These are phyloP conservation scores for Henckelia pumila DNA, from an alignment of 257 asterid species.

Conservation along the genomic window DNA sequence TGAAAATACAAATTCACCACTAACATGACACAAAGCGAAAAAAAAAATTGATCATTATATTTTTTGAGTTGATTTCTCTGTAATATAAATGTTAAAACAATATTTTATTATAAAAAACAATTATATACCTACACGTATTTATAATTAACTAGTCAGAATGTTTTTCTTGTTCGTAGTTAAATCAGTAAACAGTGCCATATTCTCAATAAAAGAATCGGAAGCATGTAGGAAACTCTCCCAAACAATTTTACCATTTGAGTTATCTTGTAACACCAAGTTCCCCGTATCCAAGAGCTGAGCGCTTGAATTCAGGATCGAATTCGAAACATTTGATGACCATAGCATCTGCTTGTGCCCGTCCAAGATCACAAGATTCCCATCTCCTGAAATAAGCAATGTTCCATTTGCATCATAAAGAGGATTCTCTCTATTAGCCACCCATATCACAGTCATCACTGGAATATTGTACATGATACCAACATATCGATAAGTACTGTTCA, in stretches of 20 bases:
- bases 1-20: too few species aligned
- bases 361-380: background rate
- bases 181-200: conserved; percentile 17
- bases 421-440: too few species aligned
- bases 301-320: conserved; percentile 12
- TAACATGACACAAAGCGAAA: too few species aligned
- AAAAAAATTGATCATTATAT: too few species aligned
- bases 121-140: too few species aligned
- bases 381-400: too few species aligned
- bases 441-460: conserved; percentile 26
- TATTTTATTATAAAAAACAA: too few species aligned
- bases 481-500: conserved; percentile 27
- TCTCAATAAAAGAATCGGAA: conserved; percentile 14
- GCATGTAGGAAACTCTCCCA: conserved; percentile 30
- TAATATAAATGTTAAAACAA: too few species aligned
- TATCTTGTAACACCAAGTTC: conserved; percentile 29
- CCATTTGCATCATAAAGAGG: too few species aligned
- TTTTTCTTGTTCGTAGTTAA: conserved; percentile 12
- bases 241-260: background rate
- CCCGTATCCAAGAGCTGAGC: conserved; percentile 43
- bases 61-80: too few species aligned
- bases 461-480: conserved; percentile 48
- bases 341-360: conserved; percentile 34
- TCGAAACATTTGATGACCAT: conserved; percentile 38
- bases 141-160: conserved; percentile 17